Base-by-base conservation (phyloP, 768 basidiomycete species). In the Scleroderma citrinum region DNA sequence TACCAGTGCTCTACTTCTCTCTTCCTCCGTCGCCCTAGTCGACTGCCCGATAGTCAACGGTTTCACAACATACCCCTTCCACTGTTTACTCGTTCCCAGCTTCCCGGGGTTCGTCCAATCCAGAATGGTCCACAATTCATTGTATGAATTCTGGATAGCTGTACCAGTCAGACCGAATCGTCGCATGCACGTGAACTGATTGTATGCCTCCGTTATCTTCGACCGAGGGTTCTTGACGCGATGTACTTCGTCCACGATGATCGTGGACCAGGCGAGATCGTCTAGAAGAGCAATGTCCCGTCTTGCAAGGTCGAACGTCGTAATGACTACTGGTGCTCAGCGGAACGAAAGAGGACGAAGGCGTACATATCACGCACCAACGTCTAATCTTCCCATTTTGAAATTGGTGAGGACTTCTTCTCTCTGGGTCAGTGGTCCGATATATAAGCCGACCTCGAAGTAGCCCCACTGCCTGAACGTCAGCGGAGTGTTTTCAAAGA, bases 201-300 rank as follows among this genome's bases (percentile, higher is more conserved):
- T 81, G 50, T 85, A 82, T 0, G 91, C 85, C n/a, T 62, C 40
- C 0, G 86, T 82, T 3, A 82, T 78, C 52, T 81, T 77, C 0
- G 87, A 78, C 2, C 68, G 62, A 2, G 82, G 77, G 53, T 92
- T 94, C 69, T 97, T 97, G 59, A 95, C 76, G 2, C 81, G 77
- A 64, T 98, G 95, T 0, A 83, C 94, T 65, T 98, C 95, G 57
- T 98, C 95, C 5, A 92, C 82, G 39, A 87, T 75, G 48, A 92
- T 71, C 48, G 81, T 81, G 2, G 81, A 85, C 82, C 80, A 87
- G 8, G 82, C 73, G 40, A 91, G 72, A 40, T 76, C 74, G 47
- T 86, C 80, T 6, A 97, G 70, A 8, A 79, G 53, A 13, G 78
- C 80, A 45, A 93, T 88, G 36, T 88, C 81, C 31, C 71, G 72